Conservation (phyloP, 805 yeast genomes). For the Kluyveromyces aestuarii region DNA sequence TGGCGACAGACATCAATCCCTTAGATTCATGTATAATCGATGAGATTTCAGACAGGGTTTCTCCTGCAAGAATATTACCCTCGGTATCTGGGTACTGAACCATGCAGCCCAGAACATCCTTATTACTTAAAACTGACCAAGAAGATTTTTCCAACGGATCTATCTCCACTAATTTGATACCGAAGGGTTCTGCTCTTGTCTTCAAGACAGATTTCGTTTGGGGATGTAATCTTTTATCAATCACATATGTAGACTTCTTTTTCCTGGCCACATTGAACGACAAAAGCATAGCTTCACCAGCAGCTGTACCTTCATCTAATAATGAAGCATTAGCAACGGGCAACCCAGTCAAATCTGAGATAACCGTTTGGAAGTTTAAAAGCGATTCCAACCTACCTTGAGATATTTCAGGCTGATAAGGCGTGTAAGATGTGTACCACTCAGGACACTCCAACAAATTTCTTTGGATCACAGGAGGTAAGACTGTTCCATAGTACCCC, state of each 20-base stretch:
- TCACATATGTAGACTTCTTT: slow-evolving; percentile 59
- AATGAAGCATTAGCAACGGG: slow-evolving; percentile 93
- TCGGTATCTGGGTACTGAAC: slow-evolving; percentile 88
- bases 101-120: slow-evolving; percentile 64
- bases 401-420: slow-evolving; percentile 96
- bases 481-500: slow-evolving; percentile 84
- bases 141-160: slow-evolving; percentile 41
- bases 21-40: slow-evolving; percentile 60
- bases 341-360: slow-evolving; percentile 85
- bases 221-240: slow-evolving; percentile 70
- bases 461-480: slow-evolving; percentile 90
- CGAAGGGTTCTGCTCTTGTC: slow-evolving; percentile 70
- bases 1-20: slow-evolving; percentile 76
- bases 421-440: slow-evolving; percentile 98
- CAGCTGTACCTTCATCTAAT: slow-evolving; percentile 95
- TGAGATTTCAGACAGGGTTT: slow-evolving; percentile 46
- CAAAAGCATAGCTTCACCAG: slow-evolving; percentile 92
- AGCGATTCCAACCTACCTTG: slow-evolving; percentile 92
- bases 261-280: slow-evolving; percentile 59
- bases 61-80: slow-evolving; percentile 50
- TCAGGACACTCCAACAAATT: slow-evolving; percentile 89
- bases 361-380: slow-evolving; percentile 86
- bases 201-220: slow-evolving; percentile 76
- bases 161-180: slow-evolving; percentile 52
- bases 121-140: slow-evolving; percentile 26